A percentile compares a stretch with the other conserved stretches of the same genome.
phyloP scores from a whole-genome alignment of 1,284 basidiomycete genomes.

The Tilletia setariae region DNA sequence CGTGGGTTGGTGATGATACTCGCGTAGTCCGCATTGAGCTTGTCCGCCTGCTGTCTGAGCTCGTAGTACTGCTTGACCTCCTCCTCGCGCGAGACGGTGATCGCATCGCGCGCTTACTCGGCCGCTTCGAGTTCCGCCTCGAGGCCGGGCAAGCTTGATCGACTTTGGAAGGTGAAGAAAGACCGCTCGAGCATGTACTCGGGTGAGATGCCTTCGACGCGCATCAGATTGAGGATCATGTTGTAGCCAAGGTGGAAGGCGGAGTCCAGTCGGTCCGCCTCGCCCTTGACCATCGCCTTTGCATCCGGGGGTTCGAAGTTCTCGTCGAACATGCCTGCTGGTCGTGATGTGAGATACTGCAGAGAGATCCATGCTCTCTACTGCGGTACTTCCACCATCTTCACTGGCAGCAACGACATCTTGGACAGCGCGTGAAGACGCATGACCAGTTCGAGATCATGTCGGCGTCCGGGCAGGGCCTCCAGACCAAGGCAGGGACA shows the following conservation, averaged over 20 bases:
- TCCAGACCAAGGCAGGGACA: too few relatives aligned
- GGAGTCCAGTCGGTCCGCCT: slow-evolving; percentile 93
- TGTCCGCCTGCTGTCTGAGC: slow-evolving; percentile 81
- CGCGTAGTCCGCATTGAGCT: slow-evolving; percentile 78
- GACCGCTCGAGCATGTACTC: slow-evolving; percentile 97
- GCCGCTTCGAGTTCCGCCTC: slow-evolving; percentile 78
- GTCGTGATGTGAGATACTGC: too few relatives aligned
- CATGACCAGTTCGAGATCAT: too few relatives aligned
- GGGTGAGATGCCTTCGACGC: slow-evolving; percentile 96
- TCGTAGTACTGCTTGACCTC: slow-evolving; percentile 87
- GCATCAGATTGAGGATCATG: slow-evolving; percentile 97
- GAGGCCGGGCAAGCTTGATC: slow-evolving; percentile 77
- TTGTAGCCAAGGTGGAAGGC: slow-evolving; percentile 99
- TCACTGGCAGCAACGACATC: too few relatives aligned
- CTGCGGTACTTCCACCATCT: too few relatives aligned
- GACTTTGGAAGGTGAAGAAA: slow-evolving; percentile 98
- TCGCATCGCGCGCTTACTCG: slow-evolving; percentile 68
- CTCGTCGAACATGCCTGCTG: slow-evolving; percentile 99
- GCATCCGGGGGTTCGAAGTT: slow-evolving; percentile 89
- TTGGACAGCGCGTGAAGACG: too few relatives aligned
- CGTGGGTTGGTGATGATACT: slow-evolving; percentile 91
- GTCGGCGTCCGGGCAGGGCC: too few relatives aligned
- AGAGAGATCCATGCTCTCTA: too few relatives aligned
- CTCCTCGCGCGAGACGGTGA: slow-evolving; percentile 76
- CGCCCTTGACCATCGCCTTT: slow-evolving; percentile 97